Base-by-base conservation (phyloP, 2,329 filamentous ascomycete species). In the Penicillium sp. region DNA sequence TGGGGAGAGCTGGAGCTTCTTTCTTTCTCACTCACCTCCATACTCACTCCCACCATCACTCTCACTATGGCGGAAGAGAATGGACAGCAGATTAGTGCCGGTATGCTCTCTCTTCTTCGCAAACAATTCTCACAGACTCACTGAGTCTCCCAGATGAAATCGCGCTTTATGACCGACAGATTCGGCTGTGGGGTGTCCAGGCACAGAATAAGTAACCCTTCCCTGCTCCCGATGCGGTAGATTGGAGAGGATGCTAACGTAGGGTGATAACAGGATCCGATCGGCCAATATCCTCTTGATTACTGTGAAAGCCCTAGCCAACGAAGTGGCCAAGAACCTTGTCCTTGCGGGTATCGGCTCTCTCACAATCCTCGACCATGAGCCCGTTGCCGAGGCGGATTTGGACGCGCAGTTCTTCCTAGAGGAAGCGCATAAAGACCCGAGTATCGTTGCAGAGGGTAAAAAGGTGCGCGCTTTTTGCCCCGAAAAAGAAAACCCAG, bases 291-390 rank as follows among this genome's bases (percentile, higher is more conserved):
- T 99, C 64, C 87, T 97, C 42, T 85, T 99, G 59, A 88, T 99
- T 63, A 92, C 87, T 26, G 86, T 96, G 73, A 90, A 89, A 69
- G 92, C 90, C 1, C 84, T 99, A 14, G 92, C 90, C 54, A 95
- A 93, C 71, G 94, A 99, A 76, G 89, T 97, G 51, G 92, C 94
- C 59, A 99, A 99, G 80, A 99, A 97, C 71, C 87, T 99, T 19
- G 93, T 97, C 16, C 85, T 99, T 2, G 92, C 94, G 19, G 94
- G 94, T 55, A 89, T 99, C 66, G 89, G 90, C 53, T 93, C 91
- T 28, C 81, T 99, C 57, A 97, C 93, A 14, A 86, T 99, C 52
- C 81, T 94, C 54, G 94, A 99, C 75, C 83, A 90, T 66, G 86
- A 88, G 51, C 59, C 77, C 9, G 89, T 96, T 52, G 88, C 84